Evolutionary conservation across 75 land plant species (phyloP).

Genomic region (Picea sitchensis): DNA sequence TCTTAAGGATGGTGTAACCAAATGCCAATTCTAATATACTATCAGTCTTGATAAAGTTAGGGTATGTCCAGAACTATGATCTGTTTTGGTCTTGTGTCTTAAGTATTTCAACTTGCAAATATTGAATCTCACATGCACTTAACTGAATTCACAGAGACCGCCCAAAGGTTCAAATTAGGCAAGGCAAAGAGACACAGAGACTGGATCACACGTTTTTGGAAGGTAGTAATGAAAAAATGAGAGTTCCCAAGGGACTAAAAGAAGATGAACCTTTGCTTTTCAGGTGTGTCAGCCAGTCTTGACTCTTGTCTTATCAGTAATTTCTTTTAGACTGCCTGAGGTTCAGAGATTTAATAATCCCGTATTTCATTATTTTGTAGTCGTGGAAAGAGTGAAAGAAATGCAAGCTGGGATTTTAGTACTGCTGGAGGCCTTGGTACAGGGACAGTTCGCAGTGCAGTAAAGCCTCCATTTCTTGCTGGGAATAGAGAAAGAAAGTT

Average conservation of each 20-base stretch:
- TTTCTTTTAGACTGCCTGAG: not conserved
- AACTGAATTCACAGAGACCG: slow-evolving; percentile 60
- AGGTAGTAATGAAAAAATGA: slow-evolving; percentile 44
- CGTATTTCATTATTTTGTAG: slow-evolving; percentile 18
- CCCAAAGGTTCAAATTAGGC: slow-evolving; percentile 60
- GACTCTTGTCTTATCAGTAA: not conserved
- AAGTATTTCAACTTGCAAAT: not conserved
- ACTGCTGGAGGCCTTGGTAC: slow-evolving; percentile 52
- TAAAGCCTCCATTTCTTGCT: slow-evolving; percentile 46
- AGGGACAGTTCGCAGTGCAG: slow-evolving; percentile 74
- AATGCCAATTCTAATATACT: not conserved
- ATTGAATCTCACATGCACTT: slow-evolving; percentile 2
- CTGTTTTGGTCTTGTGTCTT: not conserved
- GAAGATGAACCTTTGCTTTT: slow-evolving; percentile 41
- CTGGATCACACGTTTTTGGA: slow-evolving; percentile 30
- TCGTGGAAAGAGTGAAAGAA: slow-evolving; percentile 40
- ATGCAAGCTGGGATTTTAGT: slow-evolving; percentile 85
- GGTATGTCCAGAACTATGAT: not conserved
- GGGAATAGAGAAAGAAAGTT: slow-evolving; percentile 33
- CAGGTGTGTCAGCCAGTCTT: slow-evolving; percentile 39
- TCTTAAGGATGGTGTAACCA: not conserved
- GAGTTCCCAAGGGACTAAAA: slow-evolving; percentile 35
- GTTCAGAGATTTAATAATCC: not conserved
- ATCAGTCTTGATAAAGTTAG: not conserved
- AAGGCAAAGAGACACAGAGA: slow-evolving; percentile 43